phyloP scores from a whole-genome alignment of 2,329 filamentous ascomycete species.

The Nemania diffusa region DNA sequence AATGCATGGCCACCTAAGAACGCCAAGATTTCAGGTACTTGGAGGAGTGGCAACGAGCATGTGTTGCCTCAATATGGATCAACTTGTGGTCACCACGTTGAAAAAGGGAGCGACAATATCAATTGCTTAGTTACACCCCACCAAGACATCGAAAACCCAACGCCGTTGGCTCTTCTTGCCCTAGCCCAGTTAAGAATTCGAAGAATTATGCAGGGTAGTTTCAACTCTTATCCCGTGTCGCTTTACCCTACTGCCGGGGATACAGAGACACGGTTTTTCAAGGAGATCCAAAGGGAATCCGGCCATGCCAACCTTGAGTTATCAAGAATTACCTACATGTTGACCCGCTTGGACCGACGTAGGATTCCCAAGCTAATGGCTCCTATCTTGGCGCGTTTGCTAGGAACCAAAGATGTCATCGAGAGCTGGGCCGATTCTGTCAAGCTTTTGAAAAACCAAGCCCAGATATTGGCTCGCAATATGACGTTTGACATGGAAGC shows the following conservation, averaged over 20 bases:
- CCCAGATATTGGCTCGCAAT: conserved; percentile 7
- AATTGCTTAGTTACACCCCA: conserved; percentile 5
- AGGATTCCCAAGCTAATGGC: conserved; percentile 27
- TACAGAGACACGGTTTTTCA: neutral
- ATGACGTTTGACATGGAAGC: conserved; percentile 23
- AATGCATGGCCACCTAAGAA: conserved; percentile 5
- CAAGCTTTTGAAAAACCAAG: conserved; percentile 15
- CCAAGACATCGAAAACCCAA: conserved; percentile 17
- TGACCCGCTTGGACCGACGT: conserved; percentile 10
- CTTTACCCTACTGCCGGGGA: conserved; percentile 23
- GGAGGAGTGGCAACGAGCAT: neutral
- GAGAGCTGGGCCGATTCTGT: conserved; percentile 16
- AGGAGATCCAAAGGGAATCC: neutral
- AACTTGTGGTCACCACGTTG: conserved; percentile 4
- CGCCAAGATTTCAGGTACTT: neutral
- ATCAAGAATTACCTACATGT: conserved; percentile 19
- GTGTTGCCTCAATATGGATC: neutral
- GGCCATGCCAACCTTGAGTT: conserved; percentile 21
- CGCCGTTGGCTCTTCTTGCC: conserved; percentile 17
- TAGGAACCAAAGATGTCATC: conserved; percentile 16
- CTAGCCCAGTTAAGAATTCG: conserved; percentile 17
- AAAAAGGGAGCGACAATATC: neutral
- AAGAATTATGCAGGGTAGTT: conserved; percentile 22
- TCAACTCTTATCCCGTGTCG: conserved; percentile 14
- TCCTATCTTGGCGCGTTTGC: conserved; percentile 3